Evolutionary conservation across 2,329 filamentous ascomycete species (phyloP).

Genomic region (Calonectria pseudoturangicola): DNA sequence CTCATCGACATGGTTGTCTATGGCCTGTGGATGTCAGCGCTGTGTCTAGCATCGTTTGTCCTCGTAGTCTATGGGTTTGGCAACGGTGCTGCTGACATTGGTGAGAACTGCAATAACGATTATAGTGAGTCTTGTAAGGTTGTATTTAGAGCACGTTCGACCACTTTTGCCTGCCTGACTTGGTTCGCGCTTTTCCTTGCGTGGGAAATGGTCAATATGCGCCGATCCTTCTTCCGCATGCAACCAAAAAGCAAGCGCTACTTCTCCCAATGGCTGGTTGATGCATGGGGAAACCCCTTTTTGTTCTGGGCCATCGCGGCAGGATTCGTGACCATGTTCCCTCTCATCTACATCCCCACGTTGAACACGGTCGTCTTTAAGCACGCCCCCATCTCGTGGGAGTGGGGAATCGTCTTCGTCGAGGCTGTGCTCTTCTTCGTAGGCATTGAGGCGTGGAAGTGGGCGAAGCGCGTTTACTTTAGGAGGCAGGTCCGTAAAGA

Average conservation of each 20-base stretch:
- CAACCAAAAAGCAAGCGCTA: constrained; percentile 76
- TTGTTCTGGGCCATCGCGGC: constrained; percentile 76
- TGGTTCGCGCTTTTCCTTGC: constrained; percentile 85
- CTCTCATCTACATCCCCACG: constrained; percentile 74
- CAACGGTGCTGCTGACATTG: constrained; percentile 70
- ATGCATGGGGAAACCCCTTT: constrained; percentile 82
- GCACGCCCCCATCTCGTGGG: constrained; percentile 75
- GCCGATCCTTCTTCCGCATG: constrained; percentile 84
- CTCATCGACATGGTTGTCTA: constrained; percentile 80
- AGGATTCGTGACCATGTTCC: constrained; percentile 68
- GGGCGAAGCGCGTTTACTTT: constrained; percentile 69
- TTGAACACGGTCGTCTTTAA: constrained; percentile 75
- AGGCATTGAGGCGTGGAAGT: constrained; percentile 76
- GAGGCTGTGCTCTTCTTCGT: constrained; percentile 73
- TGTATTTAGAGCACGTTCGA: constrained; percentile 82
- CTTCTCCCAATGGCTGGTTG: constrained; percentile 79
- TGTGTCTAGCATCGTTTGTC: constrained; percentile 72
- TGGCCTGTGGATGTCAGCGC: constrained; percentile 79
- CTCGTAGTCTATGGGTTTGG: constrained; percentile 72
- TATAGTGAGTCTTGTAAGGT: constrained; percentile 73
- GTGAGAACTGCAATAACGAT: constrained; percentile 74
- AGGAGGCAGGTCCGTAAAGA: constrained; percentile 56
- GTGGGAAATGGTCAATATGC: constrained; percentile 84
- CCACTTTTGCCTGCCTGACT: constrained; percentile 82
- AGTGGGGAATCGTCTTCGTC: constrained; percentile 76